Evolutionary conservation across 805 yeast genomes (phyloP), one percentile per base, ranked within the genome.

Genomic region (Ogataea methylovora): DNA sequence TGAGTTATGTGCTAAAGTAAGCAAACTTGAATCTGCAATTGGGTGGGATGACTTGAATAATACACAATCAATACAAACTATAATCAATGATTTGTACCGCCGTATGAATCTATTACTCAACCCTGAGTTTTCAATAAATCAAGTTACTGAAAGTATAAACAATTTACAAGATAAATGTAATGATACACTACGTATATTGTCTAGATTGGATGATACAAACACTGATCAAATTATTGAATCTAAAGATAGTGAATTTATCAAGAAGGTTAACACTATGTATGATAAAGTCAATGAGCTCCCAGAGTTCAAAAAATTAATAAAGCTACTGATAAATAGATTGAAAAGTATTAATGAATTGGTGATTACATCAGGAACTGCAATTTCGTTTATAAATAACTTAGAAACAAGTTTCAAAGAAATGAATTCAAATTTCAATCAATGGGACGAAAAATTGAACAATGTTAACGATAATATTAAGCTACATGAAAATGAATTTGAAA

Each of bases 51-150:
- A 32, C 30, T 12, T 33, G 34, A 17, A 18, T 20, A 11, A 12
- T 18, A 21, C 19, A 7, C 14, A 31, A 10, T 29, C 59, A 2
- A 14, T 56, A 3, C 54, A 52, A 31, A 36, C 45, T 3, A 34
- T 37, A 14, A 40, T 56, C 4, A 48, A 49, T 32, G 59, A 56
- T 38, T 29, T 56, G 5, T 43, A 50, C 24, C 35, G 52, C 27
- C 33, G 44, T 23, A 16, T 48, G 2, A 44, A 46, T 20, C 5
- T 56, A 9, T 18, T 54, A 3, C 15, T 42, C 4, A 43, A 44
- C 17, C 45, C 48, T 3, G 42, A 41, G 3, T 34, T 31, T 13
- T 29, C 42, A 4, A 13, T 35, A 4, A 32, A 41, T 5, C 44
- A 45, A 15, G 41, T 51, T 7, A 42, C 38, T 14, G 16, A 27